Conservation (phyloP, 192 early-diverging fungal genomes). For the Lunasporangiospora selenospora region DNA sequence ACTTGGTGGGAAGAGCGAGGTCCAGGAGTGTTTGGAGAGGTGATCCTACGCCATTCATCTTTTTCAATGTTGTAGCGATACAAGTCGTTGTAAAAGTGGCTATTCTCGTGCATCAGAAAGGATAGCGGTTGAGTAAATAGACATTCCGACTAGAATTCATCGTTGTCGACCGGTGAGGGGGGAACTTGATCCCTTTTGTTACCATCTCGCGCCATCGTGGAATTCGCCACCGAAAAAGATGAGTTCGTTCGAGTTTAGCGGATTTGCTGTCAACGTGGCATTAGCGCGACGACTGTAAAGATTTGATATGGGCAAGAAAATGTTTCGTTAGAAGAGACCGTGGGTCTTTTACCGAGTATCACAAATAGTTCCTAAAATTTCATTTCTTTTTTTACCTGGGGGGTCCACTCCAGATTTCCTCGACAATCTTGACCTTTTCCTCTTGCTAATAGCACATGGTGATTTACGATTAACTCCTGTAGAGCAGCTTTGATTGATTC, state of each 20-base stretch:
- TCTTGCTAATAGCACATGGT: too few species aligned
- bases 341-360: too few species aligned
- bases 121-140: not conserved
- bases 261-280: constrained; percentile 65
- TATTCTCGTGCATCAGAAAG: too few species aligned
- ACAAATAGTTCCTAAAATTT: too few species aligned
- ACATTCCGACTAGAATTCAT: too few species aligned
- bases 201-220: constrained; percentile 62
- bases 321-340: too few species aligned
- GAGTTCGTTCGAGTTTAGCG: constrained; percentile 62
- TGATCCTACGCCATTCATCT: constrained; percentile 73
- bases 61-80: constrained; percentile 76
- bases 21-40: constrained; percentile 67
- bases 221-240: constrained; percentile 76
- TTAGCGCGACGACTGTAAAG: constrained; percentile 62
- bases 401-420: constrained; percentile 58
- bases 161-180: too few species aligned
- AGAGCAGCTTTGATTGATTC: too few species aligned
- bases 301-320: not conserved
- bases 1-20: constrained; percentile 76
- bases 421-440: constrained; percentile 58
- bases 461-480: too few species aligned
- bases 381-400: constrained; percentile 50
- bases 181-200: too few species aligned
- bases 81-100: constrained; percentile 69